Base-by-base conservation (phyloP, 805 yeast genomes). In the Brettanomyces naardenensis region DNA sequence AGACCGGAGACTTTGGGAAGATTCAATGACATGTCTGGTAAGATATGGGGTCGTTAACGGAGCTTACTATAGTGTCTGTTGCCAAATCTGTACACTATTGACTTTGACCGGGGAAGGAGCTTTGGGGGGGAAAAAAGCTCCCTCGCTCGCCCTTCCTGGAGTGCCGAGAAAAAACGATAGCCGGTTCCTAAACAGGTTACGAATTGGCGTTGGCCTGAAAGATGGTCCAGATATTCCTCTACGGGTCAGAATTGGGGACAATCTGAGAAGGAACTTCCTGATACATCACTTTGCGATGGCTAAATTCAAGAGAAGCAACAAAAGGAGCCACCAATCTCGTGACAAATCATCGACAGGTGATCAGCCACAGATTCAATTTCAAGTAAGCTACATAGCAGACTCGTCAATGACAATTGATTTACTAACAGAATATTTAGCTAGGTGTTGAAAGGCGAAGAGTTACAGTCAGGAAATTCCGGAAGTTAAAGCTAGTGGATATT, bases 401-500 rank as follows among this genome's bases (percentile, higher is more conserved):
- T 17, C 27, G n/a, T 23, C 26, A 23, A 23, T 7, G n/a, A n/a
- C n/a, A n/a, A n/a, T n/a, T n/a, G n/a, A n/a, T 31, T 15, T 23
- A 22, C n/a, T 33, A 11, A n/a, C 25, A 5, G 11, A 19, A 25
- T 18, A 30, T 25, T 19, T 19, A 54, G 55, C 39, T 58, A 7
- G 59, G 57, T 6, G 46, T 36, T 4, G 78, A 69, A 50, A 87
- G 86, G 53, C 72, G 78, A 40, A 73, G 77, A 39, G 81, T 85
- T 23, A 74, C 85, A 0, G 87, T 90, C 14, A 69, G 87, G 40
- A 73, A 71, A 46, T 89, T 76, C 65, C 78, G 82, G 39, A 78
- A 78, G 36, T 62, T 65, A 39, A 73, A 72, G 25, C 62, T 88
- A 46, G 75, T 90, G 11, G 95, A 89, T 51, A 83, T 89, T 37